These are phyloP conservation scores for Euphorbia tirucalli DNA, from an alignment of 345 rosid species.

Conservation along the genomic window DNA sequence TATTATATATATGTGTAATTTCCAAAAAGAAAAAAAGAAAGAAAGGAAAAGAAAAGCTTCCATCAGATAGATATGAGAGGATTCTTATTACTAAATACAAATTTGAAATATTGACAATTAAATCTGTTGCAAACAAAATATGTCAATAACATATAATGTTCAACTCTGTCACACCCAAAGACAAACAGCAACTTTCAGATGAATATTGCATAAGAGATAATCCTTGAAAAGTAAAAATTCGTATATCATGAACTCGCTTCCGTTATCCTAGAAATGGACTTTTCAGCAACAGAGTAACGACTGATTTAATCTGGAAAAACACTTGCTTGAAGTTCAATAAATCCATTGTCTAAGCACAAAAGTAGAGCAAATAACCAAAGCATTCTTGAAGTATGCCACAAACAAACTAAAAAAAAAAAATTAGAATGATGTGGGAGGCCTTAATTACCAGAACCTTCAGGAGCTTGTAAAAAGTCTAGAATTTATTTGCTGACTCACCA, in stretches of 20 bases:
- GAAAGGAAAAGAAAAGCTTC: background rate
- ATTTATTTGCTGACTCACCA: constrained; percentile 48
- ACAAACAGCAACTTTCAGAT: background rate
- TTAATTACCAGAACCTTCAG: constrained; percentile 14
- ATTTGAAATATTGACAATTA: background rate
- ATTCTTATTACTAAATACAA: background rate
- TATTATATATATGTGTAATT: too few species aligned
- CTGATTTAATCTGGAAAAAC: background rate
- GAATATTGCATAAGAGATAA: constrained; percentile 6
- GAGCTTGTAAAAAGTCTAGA: constrained; percentile 9
- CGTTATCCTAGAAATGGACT: background rate
- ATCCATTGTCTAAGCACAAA: background rate
- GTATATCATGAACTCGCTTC: background rate
- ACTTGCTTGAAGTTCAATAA: background rate
- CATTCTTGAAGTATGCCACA: background rate
- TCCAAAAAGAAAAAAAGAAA: too few species aligned
- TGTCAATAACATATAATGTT: background rate
- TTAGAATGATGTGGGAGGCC: background rate
- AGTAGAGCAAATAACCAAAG: background rate
- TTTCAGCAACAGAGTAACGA: background rate
- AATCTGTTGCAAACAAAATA: background rate
- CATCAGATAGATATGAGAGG: background rate
- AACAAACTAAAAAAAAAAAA: background rate
- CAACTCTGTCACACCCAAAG: background rate
- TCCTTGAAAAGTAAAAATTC: too few species aligned